Percentiles rank a stretch among this genome's conserved stretches.
phyloP scores from a whole-genome alignment of 2,329 filamentous ascomycete species.

The Aspergillus sp. region DNA sequence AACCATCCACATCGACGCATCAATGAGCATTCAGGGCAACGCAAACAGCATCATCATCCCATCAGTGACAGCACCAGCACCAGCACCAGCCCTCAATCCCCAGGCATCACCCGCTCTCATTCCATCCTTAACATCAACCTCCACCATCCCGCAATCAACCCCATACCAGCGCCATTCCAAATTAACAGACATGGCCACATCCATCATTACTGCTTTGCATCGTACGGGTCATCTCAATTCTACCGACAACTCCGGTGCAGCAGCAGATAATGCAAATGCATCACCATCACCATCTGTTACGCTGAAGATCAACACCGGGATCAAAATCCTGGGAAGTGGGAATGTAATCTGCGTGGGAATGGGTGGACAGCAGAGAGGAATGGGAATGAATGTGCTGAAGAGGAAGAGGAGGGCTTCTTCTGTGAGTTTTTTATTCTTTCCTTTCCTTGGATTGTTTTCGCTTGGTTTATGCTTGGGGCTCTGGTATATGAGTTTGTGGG shows the following conservation, averaged over 20 bases:
- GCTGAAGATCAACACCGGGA: slow-evolving; percentile 32
- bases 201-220: slow-evolving; percentile 28
- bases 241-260: neutral
- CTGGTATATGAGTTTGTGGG: no score
- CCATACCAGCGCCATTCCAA: slow-evolving; percentile 28
- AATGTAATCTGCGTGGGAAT: slow-evolving; percentile 28
- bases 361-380: no score
- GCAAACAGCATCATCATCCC: slow-evolving; percentile 36
- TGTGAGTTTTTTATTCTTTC: no score
- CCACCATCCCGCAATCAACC: slow-evolving; percentile 13
- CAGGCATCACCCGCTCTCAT: neutral
- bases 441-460: no score
- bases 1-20: slow-evolving; percentile 39
- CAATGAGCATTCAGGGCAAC: slow-evolving; percentile 37
- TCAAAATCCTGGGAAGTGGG: slow-evolving; percentile 31
- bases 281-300: slow-evolving; percentile 16
- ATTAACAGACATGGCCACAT: slow-evolving; percentile 28
- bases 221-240: slow-evolving; percentile 19
- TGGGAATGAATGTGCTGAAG: neutral
- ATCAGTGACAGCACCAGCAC: slow-evolving; percentile 9
- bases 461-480: no score
- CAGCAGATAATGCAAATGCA: neutral
- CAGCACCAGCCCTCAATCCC: neutral
- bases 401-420: neutral
- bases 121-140: slow-evolving; percentile 1